These are phyloP conservation scores for Tirmania nivea DNA, from an alignment of 495 filamentous ascomycete genomes.

Conservation along the genomic window DNA sequence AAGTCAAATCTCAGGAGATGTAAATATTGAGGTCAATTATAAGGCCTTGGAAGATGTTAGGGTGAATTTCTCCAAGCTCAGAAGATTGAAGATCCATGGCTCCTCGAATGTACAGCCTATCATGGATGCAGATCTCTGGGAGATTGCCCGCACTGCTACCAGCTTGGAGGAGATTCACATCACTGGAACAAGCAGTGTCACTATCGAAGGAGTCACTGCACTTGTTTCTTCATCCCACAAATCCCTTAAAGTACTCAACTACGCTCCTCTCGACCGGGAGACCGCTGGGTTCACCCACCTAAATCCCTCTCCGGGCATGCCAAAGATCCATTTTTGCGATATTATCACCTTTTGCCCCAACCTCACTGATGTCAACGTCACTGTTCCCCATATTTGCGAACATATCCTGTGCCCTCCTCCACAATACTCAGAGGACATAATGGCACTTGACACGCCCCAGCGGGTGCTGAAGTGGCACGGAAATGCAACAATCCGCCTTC, in stretches of 20 bases:
- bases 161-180: slow-evolving; percentile 31
- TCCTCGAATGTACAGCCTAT: slow-evolving; percentile 31
- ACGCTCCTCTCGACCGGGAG: slow-evolving; percentile 25
- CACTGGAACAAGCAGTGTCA: slow-evolving; percentile 29
- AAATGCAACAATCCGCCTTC: slow-evolving; percentile 10
- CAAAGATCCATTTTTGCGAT: slow-evolving; percentile 23
- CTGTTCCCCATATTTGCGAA: slow-evolving; percentile 28
- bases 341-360: slow-evolving; percentile 26
- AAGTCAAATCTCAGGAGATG: slow-evolving; percentile 13
- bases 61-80: slow-evolving; percentile 27
- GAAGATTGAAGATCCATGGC: slow-evolving; percentile 31
- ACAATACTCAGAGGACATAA: slow-evolving; percentile 27
- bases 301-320: slow-evolving; percentile 22
- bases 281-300: slow-evolving; percentile 28
- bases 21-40: slow-evolving; percentile 14
- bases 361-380: slow-evolving; percentile 27
- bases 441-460: slow-evolving; percentile 26
- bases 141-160: slow-evolving; percentile 28
- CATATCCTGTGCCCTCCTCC: slow-evolving; percentile 26
- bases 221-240: slow-evolving; percentile 26
- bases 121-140: slow-evolving; percentile 26
- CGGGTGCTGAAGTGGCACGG: slow-evolving; percentile 19
- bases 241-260: slow-evolving; percentile 31
- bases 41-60: slow-evolving; percentile 18
- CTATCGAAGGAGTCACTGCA: slow-evolving; percentile 23